Evolutionary conservation across 2,329 filamentous ascomycete genomes (phyloP), one percentile per base, ranked within the genome.

Genomic region (Monilinia vaccinii-corymbosi): DNA sequence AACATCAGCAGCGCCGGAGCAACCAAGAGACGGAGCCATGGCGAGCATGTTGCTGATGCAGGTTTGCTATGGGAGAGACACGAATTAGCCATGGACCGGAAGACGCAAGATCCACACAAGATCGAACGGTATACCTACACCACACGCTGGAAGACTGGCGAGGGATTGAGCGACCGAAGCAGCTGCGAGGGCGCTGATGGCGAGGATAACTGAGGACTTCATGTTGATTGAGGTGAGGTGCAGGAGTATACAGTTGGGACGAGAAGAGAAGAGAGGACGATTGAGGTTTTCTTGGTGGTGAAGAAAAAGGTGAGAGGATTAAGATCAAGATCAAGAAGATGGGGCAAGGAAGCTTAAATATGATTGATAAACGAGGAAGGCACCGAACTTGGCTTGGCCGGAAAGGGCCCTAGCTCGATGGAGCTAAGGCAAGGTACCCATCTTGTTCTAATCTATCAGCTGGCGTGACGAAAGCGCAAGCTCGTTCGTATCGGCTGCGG

Each of bases 21-120:
- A 79, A 60, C 73, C 73, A 63, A 79, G 76, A 23, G 66, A 62
- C 51, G 68, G 61, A 58, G 75, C 75, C 61, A 75, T 72, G 42
- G 31, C 62, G 61, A 77, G 64, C 76, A 79, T 78, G 74, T 77
- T 78, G 71, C 64, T 72, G 66, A 78, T 68, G 64, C 77, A 79
- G 21, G 63, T 67, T 70, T 71, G 67, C 71, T 73, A 10, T 51
- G n/a, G 8, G 32, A 13, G 32, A 10, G 7, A 40, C 14, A 38
- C 11, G 59, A 51, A 60, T 69, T 62, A 67, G 68, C 45, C 56
- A 48, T 52, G 56, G 56, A 16, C 25, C 25, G 5, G 47, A 5
- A 21, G 44, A 32, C 16, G 48, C 2, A 46, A 28, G n/a, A n/a
- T n/a, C n/a, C n/a, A n/a, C n/a, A n/a, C n/a, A n/a, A n/a, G n/a